Base-by-base conservation (phyloP, 1,139 yeast species). In the Kodamaea arcana region DNA sequence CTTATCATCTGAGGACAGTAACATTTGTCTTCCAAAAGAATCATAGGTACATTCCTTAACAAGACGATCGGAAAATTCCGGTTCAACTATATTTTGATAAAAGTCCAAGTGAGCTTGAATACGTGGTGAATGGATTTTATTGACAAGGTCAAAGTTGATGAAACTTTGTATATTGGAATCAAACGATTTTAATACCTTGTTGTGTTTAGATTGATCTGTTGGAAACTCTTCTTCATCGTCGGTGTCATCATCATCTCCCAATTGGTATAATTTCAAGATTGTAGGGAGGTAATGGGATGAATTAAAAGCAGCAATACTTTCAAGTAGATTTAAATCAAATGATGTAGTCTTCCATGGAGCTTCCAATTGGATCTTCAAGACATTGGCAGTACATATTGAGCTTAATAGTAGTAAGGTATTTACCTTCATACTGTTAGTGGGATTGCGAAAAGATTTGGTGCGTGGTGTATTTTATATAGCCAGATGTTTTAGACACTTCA, bases 61-160 rank as follows among this genome's bases (percentile, higher is more conserved):
- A 28, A 62, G 45, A 33, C 47, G 41, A 4, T 37, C 39, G 2
- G 45, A 47, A 24, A 45, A 47, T 3, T 42, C 37, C 0, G 65
- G 57, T 21, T 48, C 42, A 6, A 64, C 60, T 0, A 52, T 43
- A 1, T 58, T 42, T 4, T 54, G 56, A 48, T 75, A 84, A 50
- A 70, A 64, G 36, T 71, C 69, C 48, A 70, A 82, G 39, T 83
- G 85, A 1, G 88, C 63, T 44, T 78, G 76, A 17, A 86, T 67
- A 33, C 80, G 61, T 3, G 95, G 87, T 1, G 83, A 62, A 39
- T 69, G 58, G 27, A 68, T 58, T 36, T 79, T 78, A 42, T 77
- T 62, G 1, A 75, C 75, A 29, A 80, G 48, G 29, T 76, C 62
- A 36, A 78, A 63, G 39, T 77, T 72, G n/a, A 74, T 62, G 26